Base-by-base conservation (phyloP, 768 basidiomycete genomes). In the Naganishia onofrii region DNA sequence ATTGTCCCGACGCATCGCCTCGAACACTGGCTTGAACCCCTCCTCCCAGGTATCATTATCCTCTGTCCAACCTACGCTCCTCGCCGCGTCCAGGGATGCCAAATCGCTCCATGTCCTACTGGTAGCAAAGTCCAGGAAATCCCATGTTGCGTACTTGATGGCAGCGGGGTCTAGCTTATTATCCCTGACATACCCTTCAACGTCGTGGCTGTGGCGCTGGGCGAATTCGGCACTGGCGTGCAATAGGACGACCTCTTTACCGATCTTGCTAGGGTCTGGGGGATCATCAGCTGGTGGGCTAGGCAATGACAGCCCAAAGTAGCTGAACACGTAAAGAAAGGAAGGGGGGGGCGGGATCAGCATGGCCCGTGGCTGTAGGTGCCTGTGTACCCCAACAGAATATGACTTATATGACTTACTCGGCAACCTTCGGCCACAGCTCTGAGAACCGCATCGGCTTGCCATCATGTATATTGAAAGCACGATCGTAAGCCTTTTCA, bases 401-500 rank as follows among this genome's bases (percentile, higher is more conserved):
- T n/a, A n/a, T n/a, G n/a, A n/a, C n/a, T n/a, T n/a, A n/a, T 54
- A n/a, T 4, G 12, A 54, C 53, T 26, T 54, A 54, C 53, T 54
- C 53, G 10, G n/a, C 7, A 54, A 54, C 53, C 5, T 54, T 54
- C 17, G 53, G 53, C 53, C 53, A 54, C 53, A 54, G 26, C n/a
- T 54, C 53, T 2, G 53, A 26, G 28, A 54, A 54, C 53, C 53
- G 23, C 53, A 54, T 26, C 53, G 53, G 53, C 53, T 54, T 54
- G 10, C 53, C 53, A 54, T 54, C 53, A 54, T 12, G 53, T 12
- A 54, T 54, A 54, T 54, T 54, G n/a, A 54, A 54, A 28, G 53
- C 29, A 2, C 53, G 53, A 31, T 54, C 53, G 17, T 54, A 54
- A 3, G 53, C 53, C 15, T 54, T 31, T 54, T 31, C 29, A 13